phyloP scores from a whole-genome alignment of 169 alveolate genomes.

The Cryptosporidium xiaoi region DNA sequence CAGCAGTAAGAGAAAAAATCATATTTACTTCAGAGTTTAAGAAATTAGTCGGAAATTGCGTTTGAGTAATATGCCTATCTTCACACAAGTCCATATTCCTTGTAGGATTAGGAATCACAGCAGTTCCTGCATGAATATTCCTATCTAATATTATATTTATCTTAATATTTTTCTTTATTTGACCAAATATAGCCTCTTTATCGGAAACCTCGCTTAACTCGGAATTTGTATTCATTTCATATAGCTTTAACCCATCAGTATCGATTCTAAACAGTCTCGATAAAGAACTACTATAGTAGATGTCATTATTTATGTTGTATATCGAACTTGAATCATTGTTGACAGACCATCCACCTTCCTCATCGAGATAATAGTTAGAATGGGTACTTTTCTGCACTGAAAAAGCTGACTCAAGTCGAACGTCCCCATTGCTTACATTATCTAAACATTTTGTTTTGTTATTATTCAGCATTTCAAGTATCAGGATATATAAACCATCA shows the following conservation, averaged over 20 bases:
- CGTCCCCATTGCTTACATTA: not conserved
- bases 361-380: constrained; percentile 35
- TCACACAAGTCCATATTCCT: constrained; percentile 47
- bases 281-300: constrained; percentile 51
- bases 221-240: constrained; percentile 55
- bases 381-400: not conserved
- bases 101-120: constrained; percentile 36
- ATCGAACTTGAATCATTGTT: constrained; percentile 25
- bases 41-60: constrained; percentile 3
- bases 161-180: not conserved
- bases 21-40: not conserved
- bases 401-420: not conserved
- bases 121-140: constrained; percentile 59
- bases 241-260: constrained; percentile 2
- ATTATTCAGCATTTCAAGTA: not conserved
- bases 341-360: constrained; percentile 68
- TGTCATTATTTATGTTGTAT: constrained; percentile 29
- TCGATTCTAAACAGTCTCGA: constrained; percentile 36
- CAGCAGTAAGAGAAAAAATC: constrained; percentile 21
- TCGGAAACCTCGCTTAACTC: constrained; percentile 38
- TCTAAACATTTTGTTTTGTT: not conserved
- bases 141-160: constrained; percentile 11
- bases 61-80: constrained; percentile 56
- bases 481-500: not conserved
- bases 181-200: not conserved